phyloP scores from a whole-genome alignment of 1,139 yeast species.

The Saccharomyces pastorianus region DNA sequence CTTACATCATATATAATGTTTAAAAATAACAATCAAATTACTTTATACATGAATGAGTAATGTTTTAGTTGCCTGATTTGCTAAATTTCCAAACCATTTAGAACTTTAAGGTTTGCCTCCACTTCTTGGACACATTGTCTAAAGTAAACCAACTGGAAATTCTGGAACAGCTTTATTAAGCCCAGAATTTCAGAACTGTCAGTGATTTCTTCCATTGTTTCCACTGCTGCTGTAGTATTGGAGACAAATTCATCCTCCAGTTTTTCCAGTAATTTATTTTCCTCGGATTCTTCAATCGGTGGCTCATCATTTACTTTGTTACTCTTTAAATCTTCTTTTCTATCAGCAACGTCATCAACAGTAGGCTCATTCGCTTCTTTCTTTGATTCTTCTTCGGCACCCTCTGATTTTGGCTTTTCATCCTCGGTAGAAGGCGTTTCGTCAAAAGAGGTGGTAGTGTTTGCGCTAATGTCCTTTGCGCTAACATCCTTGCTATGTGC shows the following conservation, averaged over 20 bases:
- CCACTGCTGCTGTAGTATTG: slow-evolving; percentile 69
- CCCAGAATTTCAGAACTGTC: slow-evolving; percentile 58
- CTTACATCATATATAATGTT: not conserved
- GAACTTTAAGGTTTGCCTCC: slow-evolving; percentile 36
- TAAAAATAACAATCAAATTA: not conserved
- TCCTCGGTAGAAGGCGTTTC: not conserved
- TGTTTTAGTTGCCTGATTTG: not conserved
- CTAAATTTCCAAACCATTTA: slow-evolving; percentile 32
- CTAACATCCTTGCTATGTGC: not conserved
- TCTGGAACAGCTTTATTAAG: slow-evolving; percentile 53
- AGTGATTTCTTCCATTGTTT: slow-evolving; percentile 63
- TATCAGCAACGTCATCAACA: not conserved
- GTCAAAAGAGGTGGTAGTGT: not conserved
- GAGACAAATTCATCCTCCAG: slow-evolving; percentile 72
- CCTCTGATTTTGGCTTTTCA: not conserved
- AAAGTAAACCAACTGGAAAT: slow-evolving; percentile 62
- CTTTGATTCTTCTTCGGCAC: not conserved
- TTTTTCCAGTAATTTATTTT: slow-evolving; percentile 39
- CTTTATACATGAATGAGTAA: not conserved
- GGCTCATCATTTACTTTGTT: not conserved
- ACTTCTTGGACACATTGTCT: slow-evolving; percentile 44
- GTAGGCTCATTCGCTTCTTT: not conserved
- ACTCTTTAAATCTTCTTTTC: not conserved
- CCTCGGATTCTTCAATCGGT: slow-evolving; percentile 9
- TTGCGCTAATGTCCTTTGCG: not conserved